Evolutionary conservation across 192 early-diverging fungal species (phyloP).

Genomic region (Linnemannia hyalina): DNA sequence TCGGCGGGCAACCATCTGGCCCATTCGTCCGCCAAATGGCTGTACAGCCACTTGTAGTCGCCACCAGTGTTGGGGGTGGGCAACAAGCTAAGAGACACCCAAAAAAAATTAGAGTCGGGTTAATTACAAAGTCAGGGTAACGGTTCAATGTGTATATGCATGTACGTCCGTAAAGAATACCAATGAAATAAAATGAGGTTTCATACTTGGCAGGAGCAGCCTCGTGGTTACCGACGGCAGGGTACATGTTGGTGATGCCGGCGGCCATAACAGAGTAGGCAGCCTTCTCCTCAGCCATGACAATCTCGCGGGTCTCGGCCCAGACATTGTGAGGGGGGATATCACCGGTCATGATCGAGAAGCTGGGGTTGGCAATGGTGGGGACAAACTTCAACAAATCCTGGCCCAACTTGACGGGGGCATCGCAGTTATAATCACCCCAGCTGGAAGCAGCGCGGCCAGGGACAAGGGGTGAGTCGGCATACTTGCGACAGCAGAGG

Average conservation of each 20-base stretch:
- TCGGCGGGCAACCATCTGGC: slow-evolving; percentile 56
- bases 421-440: slow-evolving; percentile 66
- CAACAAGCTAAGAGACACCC: slow-evolving; percentile 2
- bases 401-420: slow-evolving; percentile 59
- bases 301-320: slow-evolving; percentile 54
- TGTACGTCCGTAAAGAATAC: too few relatives aligned
- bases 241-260: slow-evolving; percentile 47
- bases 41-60: slow-evolving; percentile 59
- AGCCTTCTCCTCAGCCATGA: slow-evolving; percentile 33
- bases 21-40: slow-evolving; percentile 58
- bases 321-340: slow-evolving; percentile 70
- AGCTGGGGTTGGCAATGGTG: slow-evolving; percentile 46
- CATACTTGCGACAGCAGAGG: slow-evolving; percentile 63
- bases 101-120: background rate
- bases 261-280: slow-evolving; percentile 52
- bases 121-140: background rate
- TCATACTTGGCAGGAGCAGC: slow-evolving; percentile 57
- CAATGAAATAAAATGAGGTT: background rate
- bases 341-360: slow-evolving; percentile 68
- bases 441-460: slow-evolving; percentile 39
- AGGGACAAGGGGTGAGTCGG: slow-evolving; percentile 47
- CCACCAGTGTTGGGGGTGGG: slow-evolving; percentile 30
- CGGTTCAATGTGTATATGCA: background rate
- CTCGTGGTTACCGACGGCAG: slow-evolving; percentile 68
- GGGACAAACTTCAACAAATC: slow-evolving; percentile 61